A percentile compares a stretch with the other conserved stretches of the same genome.
Evolutionary conservation across 306 rosid genomes (phyloP).

Genomic region (Trifolium dubium): DNA sequence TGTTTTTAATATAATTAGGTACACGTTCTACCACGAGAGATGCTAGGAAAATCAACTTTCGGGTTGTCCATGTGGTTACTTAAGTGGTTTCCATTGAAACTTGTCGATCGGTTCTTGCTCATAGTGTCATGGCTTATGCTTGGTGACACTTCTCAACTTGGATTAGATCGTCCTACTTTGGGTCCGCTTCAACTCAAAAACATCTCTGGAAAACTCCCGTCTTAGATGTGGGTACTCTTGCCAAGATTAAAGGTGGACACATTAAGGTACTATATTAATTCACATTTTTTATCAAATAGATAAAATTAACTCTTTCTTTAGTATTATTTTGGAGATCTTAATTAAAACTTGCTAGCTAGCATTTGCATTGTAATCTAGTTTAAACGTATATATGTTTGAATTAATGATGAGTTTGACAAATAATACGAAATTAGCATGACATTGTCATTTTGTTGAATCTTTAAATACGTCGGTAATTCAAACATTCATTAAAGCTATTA

Average conservation of each 20-base stretch:
- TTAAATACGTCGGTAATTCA: no score
- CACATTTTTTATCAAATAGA: not conserved
- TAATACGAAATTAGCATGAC: rapidly evolving
- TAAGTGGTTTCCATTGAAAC: slow-evolving; percentile 83
- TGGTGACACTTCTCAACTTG: slow-evolving; percentile 82
- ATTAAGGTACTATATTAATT: slow-evolving; percentile 65
- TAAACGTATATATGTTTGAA: not conserved
- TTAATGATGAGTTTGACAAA: not conserved
- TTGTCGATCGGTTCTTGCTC: slow-evolving; percentile 78
- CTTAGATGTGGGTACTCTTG: slow-evolving; percentile 92
- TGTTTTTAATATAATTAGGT: slow-evolving; percentile 46
- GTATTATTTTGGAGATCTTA: not conserved
- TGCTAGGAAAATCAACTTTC: slow-evolving; percentile 99
- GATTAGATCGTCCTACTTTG: slow-evolving; percentile 82
- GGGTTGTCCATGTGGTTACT: slow-evolving; percentile 99
- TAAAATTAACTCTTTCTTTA: slow-evolving; percentile 7
- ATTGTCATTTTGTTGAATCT: no score
- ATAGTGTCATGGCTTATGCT: slow-evolving; percentile 75
- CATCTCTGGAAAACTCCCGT: slow-evolving; percentile 92
- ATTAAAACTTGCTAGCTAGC: not conserved
- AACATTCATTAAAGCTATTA: no score
- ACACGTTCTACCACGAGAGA: slow-evolving; percentile 95
- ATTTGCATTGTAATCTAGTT: not conserved
- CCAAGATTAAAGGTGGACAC: slow-evolving; percentile 86
- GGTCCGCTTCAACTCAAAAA: slow-evolving; percentile 96